Base-by-base conservation (phyloP, 2,329 filamentous ascomycete genomes). In the Pseudogymnoascus sp. region DNA sequence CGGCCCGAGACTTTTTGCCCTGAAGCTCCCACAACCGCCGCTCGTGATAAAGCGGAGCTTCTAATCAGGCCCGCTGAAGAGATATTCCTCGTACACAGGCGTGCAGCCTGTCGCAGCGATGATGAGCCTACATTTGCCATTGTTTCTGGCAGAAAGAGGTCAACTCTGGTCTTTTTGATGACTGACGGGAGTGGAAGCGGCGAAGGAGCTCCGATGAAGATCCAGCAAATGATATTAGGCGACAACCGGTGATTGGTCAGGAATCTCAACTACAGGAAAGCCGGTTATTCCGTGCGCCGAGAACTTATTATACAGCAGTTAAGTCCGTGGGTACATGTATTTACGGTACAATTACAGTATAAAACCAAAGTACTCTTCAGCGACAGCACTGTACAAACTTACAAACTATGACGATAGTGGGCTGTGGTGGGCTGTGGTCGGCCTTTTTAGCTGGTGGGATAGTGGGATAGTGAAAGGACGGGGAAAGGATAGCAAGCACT, bases 1-100 rank as follows among this genome's bases (percentile, higher is more conserved):
- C 91, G 84, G 70, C 80, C 71, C 35, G 68, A 67, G 38, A 66
- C 61, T 28, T 63, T 68, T 63, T 67, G 69, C n/a, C 40, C 64
- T 59, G 67, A 63, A 57, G 47, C 47, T 33, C 26, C 47, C 60
- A 68, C 65, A 47, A 67, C 64, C 60, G 68, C 68, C 53, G 64
- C 67, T 63, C 67, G 63, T 36, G 68, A 38, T 62, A 64, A 53
- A 19, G 65, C 63, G 47, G 70, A 67, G 36, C 53, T 68, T 65
- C 69, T 68, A 60, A 71, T 62, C 60, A 73, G 62, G 28, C 66
- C 65, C 64, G 68, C 63, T 57, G 69, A 60, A 40, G 69, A 65
- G 62, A 64, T 62, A n/a, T 69, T 62, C 40, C 68, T 72, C 50
- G 70, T 62, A 64, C 69, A 72, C 19, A 73, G 65, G 65, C 72